These are phyloP conservation scores for Dipodascopsis tothii DNA, from an alignment of 805 yeast genomes.

Conservation along the genomic window DNA sequence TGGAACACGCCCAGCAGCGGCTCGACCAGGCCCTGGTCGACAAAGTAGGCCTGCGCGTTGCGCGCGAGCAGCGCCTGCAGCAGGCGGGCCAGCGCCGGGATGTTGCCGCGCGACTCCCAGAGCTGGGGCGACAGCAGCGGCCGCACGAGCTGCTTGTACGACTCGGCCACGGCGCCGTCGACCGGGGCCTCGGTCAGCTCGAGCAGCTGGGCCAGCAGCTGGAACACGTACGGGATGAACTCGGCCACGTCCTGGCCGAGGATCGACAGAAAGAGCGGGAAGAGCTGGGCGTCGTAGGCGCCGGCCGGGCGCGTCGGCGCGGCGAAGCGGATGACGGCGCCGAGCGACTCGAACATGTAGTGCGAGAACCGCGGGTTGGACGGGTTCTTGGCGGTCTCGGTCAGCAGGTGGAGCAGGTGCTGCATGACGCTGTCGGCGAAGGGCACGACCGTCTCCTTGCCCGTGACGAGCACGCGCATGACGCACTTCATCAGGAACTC, in stretches of 20 bases:
- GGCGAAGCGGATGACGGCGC: slow-evolving; percentile 56
- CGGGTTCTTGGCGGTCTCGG: slow-evolving; percentile 75
- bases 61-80: slow-evolving; percentile 57
- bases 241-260: slow-evolving; percentile 84
- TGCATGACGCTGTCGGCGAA: slow-evolving; percentile 40
- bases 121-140: slow-evolving; percentile 84
- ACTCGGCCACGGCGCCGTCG: slow-evolving; percentile 48
- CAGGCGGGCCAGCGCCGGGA: slow-evolving; percentile 84
- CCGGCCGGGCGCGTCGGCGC: slow-evolving; percentile 34
- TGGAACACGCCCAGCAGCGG: slow-evolving; percentile 96
- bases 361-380: slow-evolving; percentile 92
- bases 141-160: slow-evolving; percentile 58
- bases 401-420: slow-evolving; percentile 63
- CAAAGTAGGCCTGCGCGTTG: slow-evolving; percentile 32
- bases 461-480: slow-evolving; percentile 74
- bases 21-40: slow-evolving; percentile 43
- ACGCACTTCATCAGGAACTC: slow-evolving; percentile 85
- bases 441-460: slow-evolving; percentile 41
- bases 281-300: slow-evolving; percentile 43
- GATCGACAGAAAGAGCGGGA: slow-evolving; percentile 61
- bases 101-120: slow-evolving; percentile 90
- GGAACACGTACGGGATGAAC: slow-evolving; percentile 88
- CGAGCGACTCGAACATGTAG: slow-evolving; percentile 81
- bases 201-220: slow-evolving; percentile 71
- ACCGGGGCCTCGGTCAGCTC: slow-evolving; percentile 47